These are phyloP conservation scores for Psilocybe sp. DNA, from an alignment of 768 basidiomycete species.

Conservation along the genomic window DNA sequence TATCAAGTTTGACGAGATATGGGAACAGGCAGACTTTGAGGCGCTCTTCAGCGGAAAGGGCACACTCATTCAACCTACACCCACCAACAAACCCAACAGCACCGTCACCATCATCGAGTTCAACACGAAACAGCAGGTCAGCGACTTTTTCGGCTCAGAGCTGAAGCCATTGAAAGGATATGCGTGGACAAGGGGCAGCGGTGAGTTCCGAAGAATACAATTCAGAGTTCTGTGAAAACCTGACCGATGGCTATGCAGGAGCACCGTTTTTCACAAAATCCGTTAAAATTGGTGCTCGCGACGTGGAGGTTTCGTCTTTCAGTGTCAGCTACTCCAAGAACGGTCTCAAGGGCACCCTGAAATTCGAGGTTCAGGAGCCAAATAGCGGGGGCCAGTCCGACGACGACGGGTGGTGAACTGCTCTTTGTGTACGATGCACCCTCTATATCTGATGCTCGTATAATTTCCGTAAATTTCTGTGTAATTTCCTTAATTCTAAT, in stretches of 20 bases:
- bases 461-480: too few relatives aligned
- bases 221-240: too few relatives aligned
- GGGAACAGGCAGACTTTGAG: slow-evolving; percentile 32
- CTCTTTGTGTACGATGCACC: too few relatives aligned
- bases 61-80: slow-evolving; percentile 34
- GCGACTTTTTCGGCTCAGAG: slow-evolving; percentile 31
- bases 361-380: slow-evolving; percentile 27
- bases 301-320: slow-evolving; percentile 27
- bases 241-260: too few relatives aligned
- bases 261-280: slow-evolving; percentile 29
- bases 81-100: slow-evolving; percentile 37
- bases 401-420: too few relatives aligned
- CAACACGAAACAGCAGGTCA: slow-evolving; percentile 14
- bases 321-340: slow-evolving; percentile 40
- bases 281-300: slow-evolving; percentile 29
- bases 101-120: slow-evolving; percentile 38
- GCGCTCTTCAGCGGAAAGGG: slow-evolving; percentile 33
- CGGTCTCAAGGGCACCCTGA: slow-evolving; percentile 37
- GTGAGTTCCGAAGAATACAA: too few relatives aligned
- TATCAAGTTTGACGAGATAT: slow-evolving; percentile 38
- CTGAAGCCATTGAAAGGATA: slow-evolving; percentile 34
- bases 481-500: too few relatives aligned
- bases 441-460: too few relatives aligned
- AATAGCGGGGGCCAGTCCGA: too few relatives aligned
- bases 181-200: slow-evolving; percentile 31